Evolutionary conservation across 2,329 filamentous ascomycete species (phyloP).

Genomic region (Verticillium nubilum): DNA sequence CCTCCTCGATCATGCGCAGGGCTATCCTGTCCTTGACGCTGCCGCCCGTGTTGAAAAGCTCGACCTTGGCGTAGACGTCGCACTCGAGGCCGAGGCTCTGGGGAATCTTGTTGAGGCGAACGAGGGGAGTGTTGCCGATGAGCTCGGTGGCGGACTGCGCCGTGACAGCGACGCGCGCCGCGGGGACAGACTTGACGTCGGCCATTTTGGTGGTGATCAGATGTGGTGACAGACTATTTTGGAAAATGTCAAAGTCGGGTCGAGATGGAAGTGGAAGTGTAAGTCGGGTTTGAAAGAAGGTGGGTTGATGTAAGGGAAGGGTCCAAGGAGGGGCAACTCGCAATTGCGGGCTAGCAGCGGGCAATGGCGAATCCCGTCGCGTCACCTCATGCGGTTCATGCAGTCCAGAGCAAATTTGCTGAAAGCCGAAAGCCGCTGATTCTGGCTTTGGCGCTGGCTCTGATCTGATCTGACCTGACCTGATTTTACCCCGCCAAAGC

Average conservation of each 20-base stretch:
- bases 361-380: background rate
- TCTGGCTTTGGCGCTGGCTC: too few relatives aligned
- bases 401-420: background rate
- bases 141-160: constrained; percentile 70
- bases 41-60: constrained; percentile 90
- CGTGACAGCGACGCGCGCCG: constrained; percentile 21
- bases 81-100: constrained; percentile 85
- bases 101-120: constrained; percentile 88
- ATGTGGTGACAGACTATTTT: background rate
- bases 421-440: background rate
- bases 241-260: background rate
- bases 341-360: background rate
- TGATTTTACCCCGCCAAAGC: background rate
- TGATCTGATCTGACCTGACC: too few relatives aligned
- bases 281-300: background rate
- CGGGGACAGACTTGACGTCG: constrained; percentile 10
- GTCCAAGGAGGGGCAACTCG: background rate
- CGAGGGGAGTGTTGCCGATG: constrained; percentile 94
- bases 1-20: constrained; percentile 94
- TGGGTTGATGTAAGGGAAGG: background rate
- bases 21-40: constrained; percentile 95
- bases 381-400: background rate
- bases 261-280: background rate
- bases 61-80: constrained; percentile 84
- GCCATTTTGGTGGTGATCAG: constrained; percentile 4